Evolutionary conservation across 441 rosid genomes (phyloP), one percentile per base, ranked within the genome.

Genomic region (Erysimum cheiri): DNA sequence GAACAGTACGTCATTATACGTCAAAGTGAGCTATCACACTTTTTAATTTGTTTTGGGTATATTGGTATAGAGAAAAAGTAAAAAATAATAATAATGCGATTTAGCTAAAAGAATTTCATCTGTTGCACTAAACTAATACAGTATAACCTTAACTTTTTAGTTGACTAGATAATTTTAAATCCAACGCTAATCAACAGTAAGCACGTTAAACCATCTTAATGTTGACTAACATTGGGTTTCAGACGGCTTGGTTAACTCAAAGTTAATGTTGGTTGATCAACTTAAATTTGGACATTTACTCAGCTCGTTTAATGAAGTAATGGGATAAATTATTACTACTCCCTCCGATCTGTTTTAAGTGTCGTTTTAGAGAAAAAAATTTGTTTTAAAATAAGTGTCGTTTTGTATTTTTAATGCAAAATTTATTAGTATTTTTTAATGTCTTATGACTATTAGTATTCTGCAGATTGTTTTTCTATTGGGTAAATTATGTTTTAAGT

Each of bases 21-120:
- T 69, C 65, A 58, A 43, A 15, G 39, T 24, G 19, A 69, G n/a
- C 58, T 13, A 52, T 37, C 40, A n/a, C 19, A 50, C 26, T 12
- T 13, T 37, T 37, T 7, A 10, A 14, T 53, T 15, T 29, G 55
- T 31, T 54, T n/a, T 29, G 29, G 29, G 26, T 52, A 13, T 24
- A n/a, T 14, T 26, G 7, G 48, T 36, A 10, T 54, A 32, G 7
- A 32, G 60, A 9, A 55, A 32, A 32, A 14, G 11, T 9, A 8
- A 6, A 17, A 11, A 46, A 46, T 4, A 22, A n/a, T 2, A 1
- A 0, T 14, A n/a, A 29, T 29, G 11, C 37, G 22, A n/a, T n/a
- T 53, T 53, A n/a, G 22, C 11, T 53, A 29, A 4, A 15, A 29
- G 6, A 29, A 53, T 8, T 47, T 31, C 37, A 31, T 31, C 36